Evolutionary conservation across 371 early-diverging fungal species (phyloP), one percentile per base, ranked within the genome.

Genomic region (Apophysomyces sp.): DNA sequence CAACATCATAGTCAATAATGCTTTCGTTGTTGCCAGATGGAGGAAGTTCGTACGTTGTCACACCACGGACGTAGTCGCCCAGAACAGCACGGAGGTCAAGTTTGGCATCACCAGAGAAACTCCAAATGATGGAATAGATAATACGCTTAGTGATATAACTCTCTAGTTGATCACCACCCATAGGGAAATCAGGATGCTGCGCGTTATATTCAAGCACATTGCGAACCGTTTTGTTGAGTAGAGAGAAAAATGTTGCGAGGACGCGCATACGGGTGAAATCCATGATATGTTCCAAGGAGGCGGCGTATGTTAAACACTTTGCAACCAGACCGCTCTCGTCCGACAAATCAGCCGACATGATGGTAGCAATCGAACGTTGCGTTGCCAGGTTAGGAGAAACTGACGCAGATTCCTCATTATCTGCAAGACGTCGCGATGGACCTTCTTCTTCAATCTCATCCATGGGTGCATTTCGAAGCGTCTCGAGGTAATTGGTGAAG

Each of bases 1-100:
- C 79, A 57, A 94, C 93, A 68, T 98, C 99, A 65, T 86, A 97
- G 67, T 99, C 98, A 60, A 97, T 89, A n/a, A 98, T 79, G 28
- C 89, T 84, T 15, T 65, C 68, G 37, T 80, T 81, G 18, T 76
- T 72, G 29, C 79, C 74, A 16, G 78, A 64, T 8, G 86, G 77
- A 2, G 98, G 97, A 53, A 97, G 75, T 39, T 93, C 96, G 37
- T 94, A 86, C 2, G 94, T 89, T 2, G 93, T 87, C 6, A 86
- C 76, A 13, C 87, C 85, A 31, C 90, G 83, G 26, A 99, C 82
- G 73, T 87, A 96, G 34, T 94, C 93, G 15, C 92, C 93, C 54
- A 99, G 83, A 26, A 83, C 76, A 16, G 83, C 66, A 54, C 98
- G 90, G 3, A 85, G 74, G 9, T 89, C 93, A 24, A 90, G 81